Conservation (phyloP, 371 early-diverging fungal genomes). For the Polyrhizophydium stewartii region DNA sequence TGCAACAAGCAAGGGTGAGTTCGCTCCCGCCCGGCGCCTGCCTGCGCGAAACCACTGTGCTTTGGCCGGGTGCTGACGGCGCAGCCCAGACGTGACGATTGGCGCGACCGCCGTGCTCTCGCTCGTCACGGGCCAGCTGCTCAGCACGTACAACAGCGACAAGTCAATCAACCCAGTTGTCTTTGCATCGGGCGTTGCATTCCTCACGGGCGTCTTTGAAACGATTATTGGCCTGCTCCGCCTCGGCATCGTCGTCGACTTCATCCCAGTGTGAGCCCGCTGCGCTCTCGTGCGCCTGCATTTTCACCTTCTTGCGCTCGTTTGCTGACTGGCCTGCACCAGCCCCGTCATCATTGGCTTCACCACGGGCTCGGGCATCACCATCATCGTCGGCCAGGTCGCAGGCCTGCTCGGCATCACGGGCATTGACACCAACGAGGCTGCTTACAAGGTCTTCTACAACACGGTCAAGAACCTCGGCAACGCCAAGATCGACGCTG, state of each 20-base stretch:
- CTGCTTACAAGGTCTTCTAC: slow-evolving; percentile 50
- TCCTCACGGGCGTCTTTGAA: slow-evolving; percentile 64
- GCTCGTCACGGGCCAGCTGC: slow-evolving; percentile 63
- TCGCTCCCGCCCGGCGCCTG: too few species aligned
- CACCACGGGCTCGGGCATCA: slow-evolving; percentile 32
- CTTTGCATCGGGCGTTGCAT: slow-evolving; percentile 57
- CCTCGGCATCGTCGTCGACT: slow-evolving; percentile 76
- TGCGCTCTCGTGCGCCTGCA: too few species aligned
- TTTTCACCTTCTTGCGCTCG: slow-evolving; percentile 9
- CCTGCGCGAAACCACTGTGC: neutral
- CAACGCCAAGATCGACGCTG: slow-evolving; percentile 51
- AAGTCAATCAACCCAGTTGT: slow-evolving; percentile 39
- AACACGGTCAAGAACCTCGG: slow-evolving; percentile 44
- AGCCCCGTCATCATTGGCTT: slow-evolving; percentile 27
- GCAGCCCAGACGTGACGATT: slow-evolving; percentile 69
- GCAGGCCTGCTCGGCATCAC: slow-evolving; percentile 69
- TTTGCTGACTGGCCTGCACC: slow-evolving; percentile 57
- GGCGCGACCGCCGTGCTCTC: slow-evolving; percentile 86
- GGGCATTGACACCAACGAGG: slow-evolving; percentile 56
- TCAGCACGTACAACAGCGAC: slow-evolving; percentile 46
- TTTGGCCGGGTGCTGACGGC: neutral
- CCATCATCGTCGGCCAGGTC: slow-evolving; percentile 73
- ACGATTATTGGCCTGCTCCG: slow-evolving; percentile 67
- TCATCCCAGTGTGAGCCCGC: slow-evolving; percentile 59
- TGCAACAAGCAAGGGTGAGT: slow-evolving; percentile 72